Evolutionary conservation across 1,139 yeast species (phyloP).

Genomic region (Kodamaea sp.): DNA sequence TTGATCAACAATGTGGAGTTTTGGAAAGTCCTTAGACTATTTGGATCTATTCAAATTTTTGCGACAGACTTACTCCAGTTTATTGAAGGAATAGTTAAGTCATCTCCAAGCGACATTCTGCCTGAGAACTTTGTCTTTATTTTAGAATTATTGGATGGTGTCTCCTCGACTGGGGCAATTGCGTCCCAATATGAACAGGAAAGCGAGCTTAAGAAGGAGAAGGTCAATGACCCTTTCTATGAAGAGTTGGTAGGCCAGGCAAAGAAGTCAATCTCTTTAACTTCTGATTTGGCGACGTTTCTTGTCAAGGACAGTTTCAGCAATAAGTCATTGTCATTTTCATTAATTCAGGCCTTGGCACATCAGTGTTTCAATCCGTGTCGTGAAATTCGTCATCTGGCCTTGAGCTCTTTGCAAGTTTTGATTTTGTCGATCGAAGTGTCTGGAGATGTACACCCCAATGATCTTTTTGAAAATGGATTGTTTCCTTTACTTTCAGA

Average conservation of each 20-base stretch:
- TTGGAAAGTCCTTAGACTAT: conserved; percentile 62
- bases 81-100: conserved; percentile 44
- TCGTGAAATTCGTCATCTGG: conserved; percentile 67
- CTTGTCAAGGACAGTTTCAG: conserved; percentile 27
- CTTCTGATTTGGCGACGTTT: conserved; percentile 47
- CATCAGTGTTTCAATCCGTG: conserved; percentile 91
- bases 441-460: conserved; percentile 41
- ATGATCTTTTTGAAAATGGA: conserved; percentile 68
- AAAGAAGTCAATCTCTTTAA: conserved; percentile 60
- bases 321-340: conserved; percentile 47
- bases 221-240: conserved; percentile 46
- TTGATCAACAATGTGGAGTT: conserved; percentile 51
- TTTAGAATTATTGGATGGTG: conserved; percentile 73
- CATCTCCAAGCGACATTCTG: conserved; percentile 39
- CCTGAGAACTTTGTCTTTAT: conserved; percentile 60
- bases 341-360: conserved; percentile 75
- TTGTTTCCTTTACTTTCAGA: conserved; percentile 74
- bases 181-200: conserved; percentile 79
- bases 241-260: conserved; percentile 59
- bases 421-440: conserved; percentile 39
- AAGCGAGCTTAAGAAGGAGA: conserved; percentile 31
- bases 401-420: conserved; percentile 56
- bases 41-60: conserved; percentile 57
- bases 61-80: conserved; percentile 53
- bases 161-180: conserved; percentile 79